These are phyloP conservation scores for Dictyostelium firmibasis DNA, from an alignment of 78 protist genomes.

Conservation along the genomic window DNA sequence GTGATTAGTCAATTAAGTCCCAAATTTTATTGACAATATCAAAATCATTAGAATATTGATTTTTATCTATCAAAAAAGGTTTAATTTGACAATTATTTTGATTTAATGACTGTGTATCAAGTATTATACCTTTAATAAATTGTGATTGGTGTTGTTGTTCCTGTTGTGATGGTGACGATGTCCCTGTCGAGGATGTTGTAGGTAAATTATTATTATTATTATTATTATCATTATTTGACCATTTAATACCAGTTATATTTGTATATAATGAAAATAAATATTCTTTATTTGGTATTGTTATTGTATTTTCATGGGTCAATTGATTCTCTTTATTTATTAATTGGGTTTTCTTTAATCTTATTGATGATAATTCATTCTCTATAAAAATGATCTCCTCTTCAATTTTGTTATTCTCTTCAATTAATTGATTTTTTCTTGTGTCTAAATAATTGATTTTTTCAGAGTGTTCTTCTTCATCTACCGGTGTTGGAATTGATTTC, in stretches of 20 bases:
- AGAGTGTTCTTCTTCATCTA: background rate
- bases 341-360: background rate
- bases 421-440: background rate
- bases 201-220: background rate
- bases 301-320: background rate
- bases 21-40: constrained; percentile 4
- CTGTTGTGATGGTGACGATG: background rate
- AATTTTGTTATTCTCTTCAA: background rate
- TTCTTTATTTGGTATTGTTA: constrained; percentile 28
- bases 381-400: background rate
- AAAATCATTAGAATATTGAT: background rate
- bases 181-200: no score
- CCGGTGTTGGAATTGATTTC: background rate
- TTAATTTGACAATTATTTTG: background rate
- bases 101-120: background rate
- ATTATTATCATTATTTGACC: constrained; percentile 24
- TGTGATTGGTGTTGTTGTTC: background rate
- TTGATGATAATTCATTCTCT: background rate
- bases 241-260: constrained; percentile 19
- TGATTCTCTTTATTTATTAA: constrained; percentile 8
- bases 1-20: constrained; percentile 14
- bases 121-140: background rate
- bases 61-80: constrained; percentile 2
- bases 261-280: constrained; percentile 20
- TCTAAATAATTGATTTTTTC: background rate